phyloP scores from a whole-genome alignment of 495 filamentous ascomycete genomes.

The Sphaerosporella brunnea region DNA sequence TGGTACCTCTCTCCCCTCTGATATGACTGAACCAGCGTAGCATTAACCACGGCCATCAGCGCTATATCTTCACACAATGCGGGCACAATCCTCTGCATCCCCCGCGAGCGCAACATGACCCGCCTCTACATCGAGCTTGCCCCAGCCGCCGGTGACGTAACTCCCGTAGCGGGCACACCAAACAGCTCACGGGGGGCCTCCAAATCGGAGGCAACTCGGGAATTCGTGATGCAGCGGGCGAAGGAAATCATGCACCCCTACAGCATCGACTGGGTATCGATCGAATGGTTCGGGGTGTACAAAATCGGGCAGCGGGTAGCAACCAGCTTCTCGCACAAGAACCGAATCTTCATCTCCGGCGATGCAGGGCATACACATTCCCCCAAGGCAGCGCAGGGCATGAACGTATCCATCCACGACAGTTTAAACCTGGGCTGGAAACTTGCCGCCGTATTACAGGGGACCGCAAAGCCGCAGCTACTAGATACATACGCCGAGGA shows the following conservation, averaged over 20 bases:
- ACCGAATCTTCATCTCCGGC: slow-evolving; percentile 60
- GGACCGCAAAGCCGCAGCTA: slow-evolving; percentile 38
- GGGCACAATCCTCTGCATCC: slow-evolving; percentile 60
- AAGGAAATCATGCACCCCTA: slow-evolving; percentile 50
- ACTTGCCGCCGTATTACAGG: slow-evolving; percentile 49
- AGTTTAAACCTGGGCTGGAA: slow-evolving; percentile 46
- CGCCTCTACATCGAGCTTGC: slow-evolving; percentile 61
- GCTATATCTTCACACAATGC: slow-evolving; percentile 44
- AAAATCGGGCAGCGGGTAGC: slow-evolving; percentile 59
- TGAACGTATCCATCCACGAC: slow-evolving; percentile 73
- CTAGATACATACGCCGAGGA: slow-evolving; percentile 58
- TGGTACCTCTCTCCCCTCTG: slow-evolving; percentile 24
- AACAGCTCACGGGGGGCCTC: slow-evolving; percentile 33
- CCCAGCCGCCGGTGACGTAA: slow-evolving; percentile 42
- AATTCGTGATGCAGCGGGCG: slow-evolving; percentile 49
- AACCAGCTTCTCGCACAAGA: slow-evolving; percentile 41
- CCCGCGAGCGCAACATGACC: slow-evolving; percentile 56
- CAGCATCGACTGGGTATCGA: slow-evolving; percentile 45
- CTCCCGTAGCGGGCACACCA: background rate
- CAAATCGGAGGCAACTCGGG: slow-evolving; percentile 43
- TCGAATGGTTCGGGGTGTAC: slow-evolving; percentile 53
- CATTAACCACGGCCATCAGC: background rate
- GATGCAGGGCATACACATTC: slow-evolving; percentile 72
- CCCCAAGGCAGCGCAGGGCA: slow-evolving; percentile 73
- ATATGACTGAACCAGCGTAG: background rate